Conservation (phyloP, 2,329 filamentous ascomycete species). For the Apiospora koreana region DNA sequence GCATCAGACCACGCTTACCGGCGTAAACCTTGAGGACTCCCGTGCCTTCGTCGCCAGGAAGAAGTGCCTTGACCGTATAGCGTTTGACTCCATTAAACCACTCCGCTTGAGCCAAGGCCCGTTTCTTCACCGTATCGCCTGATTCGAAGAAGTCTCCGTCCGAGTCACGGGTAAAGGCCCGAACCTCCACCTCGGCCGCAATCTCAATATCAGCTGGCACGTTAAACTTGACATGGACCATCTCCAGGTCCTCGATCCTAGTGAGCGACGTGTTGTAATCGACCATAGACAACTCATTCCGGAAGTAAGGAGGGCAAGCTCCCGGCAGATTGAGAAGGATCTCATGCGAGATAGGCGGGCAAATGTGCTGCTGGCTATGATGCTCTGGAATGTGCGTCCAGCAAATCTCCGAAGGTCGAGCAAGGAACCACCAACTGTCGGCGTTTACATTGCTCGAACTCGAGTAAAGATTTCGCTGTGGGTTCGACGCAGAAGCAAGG, state of each 20-base stretch:
- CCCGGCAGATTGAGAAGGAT: conserved; percentile 84
- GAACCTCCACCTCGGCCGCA: conserved; percentile 87
- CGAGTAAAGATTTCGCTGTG: conserved; percentile 76
- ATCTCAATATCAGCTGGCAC: conserved; percentile 90
- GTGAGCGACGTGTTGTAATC: conserved; percentile 89
- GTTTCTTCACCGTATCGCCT: conserved; percentile 82
- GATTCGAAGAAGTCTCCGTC: conserved; percentile 95
- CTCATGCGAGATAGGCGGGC: conserved; percentile 83
- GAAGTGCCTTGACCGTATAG: conserved; percentile 88
- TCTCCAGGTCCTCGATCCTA: conserved; percentile 87
- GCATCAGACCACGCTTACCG: conserved; percentile 93
- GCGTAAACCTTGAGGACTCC: conserved; percentile 90
- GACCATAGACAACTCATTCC: conserved; percentile 74
- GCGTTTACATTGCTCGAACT: conserved; percentile 68
- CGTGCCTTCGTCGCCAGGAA: conserved; percentile 89
- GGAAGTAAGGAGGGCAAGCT: conserved; percentile 86
- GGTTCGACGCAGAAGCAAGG: conserved; percentile 87
- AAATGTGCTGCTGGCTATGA: conserved; percentile 88
- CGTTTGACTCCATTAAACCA: conserved; percentile 87
- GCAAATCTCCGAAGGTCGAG: conserved; percentile 84
- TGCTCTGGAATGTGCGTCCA: conserved; percentile 93
- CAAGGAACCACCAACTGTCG: conserved; percentile 93
- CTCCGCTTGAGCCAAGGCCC: conserved; percentile 85
- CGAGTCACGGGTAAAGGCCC: conserved; percentile 74
- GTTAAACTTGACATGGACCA: conserved; percentile 85